Evolutionary conservation across 768 basidiomycete genomes (phyloP), one percentile per base, ranked within the genome.

Genomic region (Crassisporium funariophilum): DNA sequence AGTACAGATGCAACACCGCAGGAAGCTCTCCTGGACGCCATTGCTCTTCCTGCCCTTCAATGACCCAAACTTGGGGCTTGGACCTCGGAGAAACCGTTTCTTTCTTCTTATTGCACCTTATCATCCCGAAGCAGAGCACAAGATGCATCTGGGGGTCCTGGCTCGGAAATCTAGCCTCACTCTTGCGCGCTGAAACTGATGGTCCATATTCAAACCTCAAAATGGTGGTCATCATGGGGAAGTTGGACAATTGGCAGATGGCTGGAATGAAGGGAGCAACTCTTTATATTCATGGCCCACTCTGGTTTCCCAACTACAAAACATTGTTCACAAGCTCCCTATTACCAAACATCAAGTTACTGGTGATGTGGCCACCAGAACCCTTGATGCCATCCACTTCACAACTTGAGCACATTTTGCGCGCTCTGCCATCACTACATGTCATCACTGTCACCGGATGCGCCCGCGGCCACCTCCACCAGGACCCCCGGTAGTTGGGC

Each of bases 51-150:
- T 16, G 31, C 16, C 34, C n/a, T 44, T 8, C 43, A 19, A 22
- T 2, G 20, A 11, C 21, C 36, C 3, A 35, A 44, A 24, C 23
- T 44, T 24, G 43, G 43, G 10, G 31, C 35, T n/a, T 35, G 27
- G 33, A n/a, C 1, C 20, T 8, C 13, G 31, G 19, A 22, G 2
- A 23, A 36, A 11, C 13, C 7, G n/a, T 46, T 24, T 25, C 31
- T 33, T 12, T 33, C 31, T 16, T 46, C n/a, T 27, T 39, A 24
- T 39, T 36, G 12, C 36, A 31, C 21, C 36, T 46, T 24, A 21
- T 19, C 10, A 19, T 39, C 36, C 25, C 45, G 12, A 39, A n/a
- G 24, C 21, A 29, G 11, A 27, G 15, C 5, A 29, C 36, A 5
- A 9, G 13, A 11, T 39, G 17, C 45, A 37, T 39, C 16, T 46